Conservation (phyloP, 192 early-diverging fungal genomes). For the Backusella psychrophila region DNA sequence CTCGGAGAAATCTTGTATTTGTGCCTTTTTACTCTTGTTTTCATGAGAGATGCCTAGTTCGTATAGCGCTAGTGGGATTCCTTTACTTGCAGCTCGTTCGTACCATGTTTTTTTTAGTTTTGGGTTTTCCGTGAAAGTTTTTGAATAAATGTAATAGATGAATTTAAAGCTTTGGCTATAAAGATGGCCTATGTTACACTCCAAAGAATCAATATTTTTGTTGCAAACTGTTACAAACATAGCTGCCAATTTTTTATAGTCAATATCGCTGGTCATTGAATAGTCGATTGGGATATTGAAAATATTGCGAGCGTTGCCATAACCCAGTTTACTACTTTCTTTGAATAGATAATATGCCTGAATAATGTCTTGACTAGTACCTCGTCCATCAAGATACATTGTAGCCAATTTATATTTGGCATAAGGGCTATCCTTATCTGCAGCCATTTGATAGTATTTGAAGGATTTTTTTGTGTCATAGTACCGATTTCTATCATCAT, state of each 20-base stretch:
- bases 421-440: not conserved
- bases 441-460: conserved; percentile 19
- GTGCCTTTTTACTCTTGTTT: too few relatives aligned
- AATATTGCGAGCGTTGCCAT: not conserved
- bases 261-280: not conserved
- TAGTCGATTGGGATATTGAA: not conserved
- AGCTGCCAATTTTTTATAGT: not conserved
- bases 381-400: not conserved
- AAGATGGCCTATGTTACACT: not conserved
- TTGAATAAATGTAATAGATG: too few relatives aligned
- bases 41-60: too few relatives aligned
- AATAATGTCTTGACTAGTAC: conserved; percentile 15
- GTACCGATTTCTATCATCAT: too few relatives aligned
- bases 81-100: not conserved
- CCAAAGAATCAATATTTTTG: not conserved
- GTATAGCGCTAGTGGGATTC: not conserved
- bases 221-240: not conserved
- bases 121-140: too few relatives aligned
- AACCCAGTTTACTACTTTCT: not conserved
- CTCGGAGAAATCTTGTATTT: not conserved
- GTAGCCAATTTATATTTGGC: not conserved
- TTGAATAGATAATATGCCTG: not conserved
- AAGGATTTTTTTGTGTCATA: not conserved
- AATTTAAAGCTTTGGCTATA: too few relatives aligned
- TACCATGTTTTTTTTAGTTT: too few relatives aligned